A percentile compares a stretch with the other conserved stretches of the same genome.
These are phyloP conservation scores for Aspergillus nomiae DNA, from an alignment of 2,329 filamentous ascomycete species.

Conservation along the genomic window DNA sequence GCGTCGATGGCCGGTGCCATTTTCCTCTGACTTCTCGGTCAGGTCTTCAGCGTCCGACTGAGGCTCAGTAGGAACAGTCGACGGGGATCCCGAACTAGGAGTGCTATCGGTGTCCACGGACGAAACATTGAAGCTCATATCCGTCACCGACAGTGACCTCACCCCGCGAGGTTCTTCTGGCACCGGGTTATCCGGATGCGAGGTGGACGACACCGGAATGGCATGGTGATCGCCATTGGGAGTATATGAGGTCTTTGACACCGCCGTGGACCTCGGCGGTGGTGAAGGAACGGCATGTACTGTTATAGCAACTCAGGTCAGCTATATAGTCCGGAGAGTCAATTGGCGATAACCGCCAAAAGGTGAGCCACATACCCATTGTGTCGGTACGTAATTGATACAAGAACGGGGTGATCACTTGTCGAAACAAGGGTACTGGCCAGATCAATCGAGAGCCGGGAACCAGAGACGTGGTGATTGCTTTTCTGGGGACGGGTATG, in stretches of 20 bases:
- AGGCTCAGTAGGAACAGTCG: constrained; percentile 47
- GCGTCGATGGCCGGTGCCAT: constrained; percentile 33
- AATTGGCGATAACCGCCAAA: constrained; percentile 3
- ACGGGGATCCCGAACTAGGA: constrained; percentile 38
- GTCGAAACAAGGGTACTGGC: background rate
- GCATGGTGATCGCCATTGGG: constrained; percentile 29
- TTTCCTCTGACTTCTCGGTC: constrained; percentile 18
- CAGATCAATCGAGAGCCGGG: background rate
- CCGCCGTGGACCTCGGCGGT: constrained; percentile 28
- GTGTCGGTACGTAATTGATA: background rate
- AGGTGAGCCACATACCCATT: constrained; percentile 13
- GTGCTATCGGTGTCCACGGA: constrained; percentile 36
- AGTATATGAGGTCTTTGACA: constrained; percentile 24
- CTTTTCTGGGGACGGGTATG: background rate
- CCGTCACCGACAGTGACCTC: constrained; percentile 39
- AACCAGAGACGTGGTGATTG: constrained; percentile 8
- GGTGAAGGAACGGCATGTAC: constrained; percentile 34
- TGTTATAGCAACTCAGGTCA: constrained; percentile 9
- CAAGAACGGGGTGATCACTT: background rate
- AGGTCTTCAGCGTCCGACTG: constrained; percentile 38
- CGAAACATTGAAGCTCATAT: constrained; percentile 32
- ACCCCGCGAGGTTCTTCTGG: constrained; percentile 49
- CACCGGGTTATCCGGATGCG: constrained; percentile 50
- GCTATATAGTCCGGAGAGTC: background rate
- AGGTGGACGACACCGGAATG: constrained; percentile 44